These are phyloP conservation scores for Candida nitratophila DNA, from an alignment of 805 yeast species.

Conservation along the genomic window DNA sequence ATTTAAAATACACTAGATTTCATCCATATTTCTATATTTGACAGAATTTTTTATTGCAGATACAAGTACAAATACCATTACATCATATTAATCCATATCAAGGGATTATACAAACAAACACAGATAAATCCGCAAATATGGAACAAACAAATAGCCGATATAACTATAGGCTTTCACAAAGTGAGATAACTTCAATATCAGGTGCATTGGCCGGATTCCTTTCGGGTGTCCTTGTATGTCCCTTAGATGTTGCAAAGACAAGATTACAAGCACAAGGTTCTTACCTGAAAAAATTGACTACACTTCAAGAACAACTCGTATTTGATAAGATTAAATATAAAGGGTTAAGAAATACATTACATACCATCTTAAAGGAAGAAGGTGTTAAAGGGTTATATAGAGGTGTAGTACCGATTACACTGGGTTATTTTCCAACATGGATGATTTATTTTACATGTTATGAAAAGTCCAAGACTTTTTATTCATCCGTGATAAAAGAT, in stretches of 20 bases:
- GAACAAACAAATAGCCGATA: background rate
- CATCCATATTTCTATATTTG: no score
- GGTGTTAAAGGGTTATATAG: conserved; percentile 80
- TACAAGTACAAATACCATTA: background rate
- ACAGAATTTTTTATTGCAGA: no score
- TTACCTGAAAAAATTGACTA: conserved; percentile 16
- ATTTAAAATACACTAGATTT: no score
- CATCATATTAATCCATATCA: background rate
- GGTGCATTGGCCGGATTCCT: conserved; percentile 94
- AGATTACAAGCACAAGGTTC: conserved; percentile 88
- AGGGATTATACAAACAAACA: background rate
- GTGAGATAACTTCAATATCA: conserved; percentile 63
- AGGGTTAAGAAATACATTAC: conserved; percentile 59
- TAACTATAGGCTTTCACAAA: conserved; percentile 12
- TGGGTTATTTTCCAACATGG: conserved; percentile 98
- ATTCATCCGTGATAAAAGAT: conserved; percentile 13
- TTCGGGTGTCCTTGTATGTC: conserved; percentile 88
- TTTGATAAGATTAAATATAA: conserved; percentile 33
- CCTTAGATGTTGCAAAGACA: conserved; percentile 93
- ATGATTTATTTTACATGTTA: conserved; percentile 90
- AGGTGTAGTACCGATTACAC: conserved; percentile 84
- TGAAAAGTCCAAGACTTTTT: conserved; percentile 60
- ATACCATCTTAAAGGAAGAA: conserved; percentile 65
- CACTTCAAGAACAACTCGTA: conserved; percentile 3
- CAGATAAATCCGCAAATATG: background rate